A percentile compares a stretch with the other conserved stretches of the same genome.
Evolutionary conservation across 306 rosid species (phyloP).

Genomic region (Medicago lupulina): DNA sequence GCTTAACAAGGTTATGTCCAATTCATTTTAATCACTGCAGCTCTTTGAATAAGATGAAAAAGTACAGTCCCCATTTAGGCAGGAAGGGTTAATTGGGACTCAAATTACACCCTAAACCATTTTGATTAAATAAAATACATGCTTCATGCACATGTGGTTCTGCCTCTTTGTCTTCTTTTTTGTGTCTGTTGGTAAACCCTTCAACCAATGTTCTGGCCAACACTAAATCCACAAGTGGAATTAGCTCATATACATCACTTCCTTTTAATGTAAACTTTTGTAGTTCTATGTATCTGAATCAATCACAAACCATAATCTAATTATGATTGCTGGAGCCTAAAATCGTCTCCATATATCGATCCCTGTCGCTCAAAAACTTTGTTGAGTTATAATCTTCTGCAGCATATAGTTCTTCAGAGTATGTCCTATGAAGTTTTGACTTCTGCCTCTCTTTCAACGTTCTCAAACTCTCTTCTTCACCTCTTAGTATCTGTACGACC

Average conservation of each 20-base stretch:
- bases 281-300: conserved; percentile 37
- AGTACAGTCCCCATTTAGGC: conserved; percentile 24
- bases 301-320: conserved; percentile 25
- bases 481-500: conserved; percentile 68
- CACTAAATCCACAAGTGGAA: conserved; percentile 30
- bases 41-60: conserved; percentile 30
- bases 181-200: conserved; percentile 2
- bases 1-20: conserved; percentile 30
- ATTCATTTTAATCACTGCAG: conserved; percentile 20
- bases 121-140: conserved; percentile 33
- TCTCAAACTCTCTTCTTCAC: conserved; percentile 56
- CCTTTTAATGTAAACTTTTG: conserved; percentile 12
- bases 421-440: conserved; percentile 69
- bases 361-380: conserved; percentile 58
- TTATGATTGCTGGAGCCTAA: conserved; percentile 40
- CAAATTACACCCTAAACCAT: conserved; percentile 24
- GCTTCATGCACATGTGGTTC: conserved; percentile 30
- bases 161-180: conserved; percentile 4
- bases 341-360: conserved; percentile 61
- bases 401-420: conserved; percentile 77
- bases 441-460: conserved; percentile 49
- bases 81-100: conserved; percentile 12
- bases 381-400: conserved; percentile 93
- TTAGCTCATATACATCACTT: conserved; percentile 27
- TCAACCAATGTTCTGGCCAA: conserved; percentile 36